Evolutionary conservation across 805 yeast genomes (phyloP).

Genomic region (Starmerella gropengiesseri): DNA sequence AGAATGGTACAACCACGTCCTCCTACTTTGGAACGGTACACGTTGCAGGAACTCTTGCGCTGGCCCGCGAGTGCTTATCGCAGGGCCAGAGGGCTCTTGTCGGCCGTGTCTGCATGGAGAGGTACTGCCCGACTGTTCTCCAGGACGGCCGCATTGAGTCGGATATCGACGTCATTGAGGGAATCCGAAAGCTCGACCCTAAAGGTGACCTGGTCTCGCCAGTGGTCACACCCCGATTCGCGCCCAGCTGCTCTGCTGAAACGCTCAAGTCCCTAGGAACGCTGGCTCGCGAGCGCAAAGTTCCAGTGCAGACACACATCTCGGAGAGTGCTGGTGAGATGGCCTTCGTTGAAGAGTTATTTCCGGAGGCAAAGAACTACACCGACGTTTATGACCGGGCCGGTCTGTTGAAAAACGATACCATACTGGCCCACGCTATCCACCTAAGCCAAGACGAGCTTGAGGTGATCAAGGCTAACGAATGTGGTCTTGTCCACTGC

Average conservation of each 20-base stretch:
- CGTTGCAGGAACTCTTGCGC: conserved; percentile 55
- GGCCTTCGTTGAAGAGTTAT: conserved; percentile 55
- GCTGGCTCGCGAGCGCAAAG: conserved; percentile 35
- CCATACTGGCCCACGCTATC: conserved; percentile 83
- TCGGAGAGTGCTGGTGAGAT: conserved; percentile 72
- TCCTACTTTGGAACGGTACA: conserved; percentile 87
- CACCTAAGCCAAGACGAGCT: conserved; percentile 61
- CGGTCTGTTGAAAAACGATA: conserved; percentile 48
- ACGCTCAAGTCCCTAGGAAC: conserved; percentile 55
- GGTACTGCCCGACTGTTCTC: conserved; percentile 60
- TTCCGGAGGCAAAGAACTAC: conserved; percentile 60
- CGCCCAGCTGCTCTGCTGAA: conserved; percentile 68
- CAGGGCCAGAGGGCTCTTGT: conserved; percentile 79
- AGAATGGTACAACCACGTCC: conserved; percentile 83
- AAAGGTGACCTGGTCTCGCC: conserved; percentile 48
- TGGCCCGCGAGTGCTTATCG: conserved; percentile 58
- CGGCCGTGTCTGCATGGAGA: conserved; percentile 92
- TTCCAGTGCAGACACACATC: conserved; percentile 85
- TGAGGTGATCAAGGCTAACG: conserved; percentile 40
- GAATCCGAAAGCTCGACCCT: conserved; percentile 47
- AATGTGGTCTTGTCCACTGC: conserved; percentile 79
- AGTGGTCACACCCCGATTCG: conserved; percentile 84
- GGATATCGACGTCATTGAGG: conserved; percentile 47
- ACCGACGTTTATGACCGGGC: conserved; percentile 66
- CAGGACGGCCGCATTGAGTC: conserved; percentile 42